phyloP scores from a whole-genome alignment of 768 basidiomycete genomes.

The Leccinellum albellum region DNA sequence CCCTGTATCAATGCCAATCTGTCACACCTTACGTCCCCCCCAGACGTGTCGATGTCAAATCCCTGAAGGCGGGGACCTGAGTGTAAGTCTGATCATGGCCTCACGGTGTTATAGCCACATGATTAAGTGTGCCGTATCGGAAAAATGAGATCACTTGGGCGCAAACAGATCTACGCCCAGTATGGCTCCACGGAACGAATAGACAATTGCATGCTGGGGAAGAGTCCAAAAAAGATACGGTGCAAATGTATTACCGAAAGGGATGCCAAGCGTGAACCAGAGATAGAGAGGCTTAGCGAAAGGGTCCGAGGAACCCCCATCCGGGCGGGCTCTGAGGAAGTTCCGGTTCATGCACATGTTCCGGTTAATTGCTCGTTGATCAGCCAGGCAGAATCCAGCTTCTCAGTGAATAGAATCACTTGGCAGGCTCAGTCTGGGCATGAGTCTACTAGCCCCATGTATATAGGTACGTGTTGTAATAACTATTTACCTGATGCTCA shows the following conservation, averaged over 20 bases:
- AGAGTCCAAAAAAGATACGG: background rate
- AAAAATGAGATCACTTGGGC: background rate
- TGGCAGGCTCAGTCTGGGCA: no score
- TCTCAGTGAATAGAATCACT: background rate
- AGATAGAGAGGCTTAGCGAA: background rate
- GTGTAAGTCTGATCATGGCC: background rate
- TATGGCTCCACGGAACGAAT: background rate
- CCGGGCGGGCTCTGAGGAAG: background rate
- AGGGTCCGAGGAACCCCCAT: no score
- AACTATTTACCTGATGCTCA: background rate
- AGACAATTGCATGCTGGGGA: background rate
- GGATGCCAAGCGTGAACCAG: background rate
- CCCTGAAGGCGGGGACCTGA: background rate
- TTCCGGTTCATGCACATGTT: background rate
- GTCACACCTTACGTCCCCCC: background rate
- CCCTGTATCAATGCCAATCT: background rate
- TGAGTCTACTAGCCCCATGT: background rate
- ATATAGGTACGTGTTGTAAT: no score
- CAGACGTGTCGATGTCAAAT: background rate
- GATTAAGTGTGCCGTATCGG: background rate
- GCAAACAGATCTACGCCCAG: background rate
- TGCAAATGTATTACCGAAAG: background rate
- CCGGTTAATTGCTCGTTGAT: background rate
- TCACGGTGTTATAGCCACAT: background rate
- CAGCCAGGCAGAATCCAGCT: background rate